A percentile compares a stretch with the other conserved stretches of the same genome.
Evolutionary conservation across 768 basidiomycete genomes (phyloP).

Genomic region (Sarcomyxa edulis): DNA sequence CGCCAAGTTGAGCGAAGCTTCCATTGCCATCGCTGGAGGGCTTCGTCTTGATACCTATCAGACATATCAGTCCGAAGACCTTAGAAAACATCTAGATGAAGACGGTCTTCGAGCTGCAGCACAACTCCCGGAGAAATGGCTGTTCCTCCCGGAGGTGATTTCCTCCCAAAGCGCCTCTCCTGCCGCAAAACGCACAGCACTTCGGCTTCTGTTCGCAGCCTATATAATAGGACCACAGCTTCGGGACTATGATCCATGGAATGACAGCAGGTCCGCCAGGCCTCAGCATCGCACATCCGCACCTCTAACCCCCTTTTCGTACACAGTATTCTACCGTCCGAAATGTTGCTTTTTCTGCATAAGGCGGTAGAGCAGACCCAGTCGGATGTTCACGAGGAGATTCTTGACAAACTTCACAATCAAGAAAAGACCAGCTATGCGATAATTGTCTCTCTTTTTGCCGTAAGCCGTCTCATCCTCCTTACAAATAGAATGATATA

Average conservation of each 20-base stretch:
- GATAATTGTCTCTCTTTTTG: conserved; percentile 37
- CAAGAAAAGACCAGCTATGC: conserved; percentile 28
- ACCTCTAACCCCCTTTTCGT: conserved; percentile 13
- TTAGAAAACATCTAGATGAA: conserved; percentile 38
- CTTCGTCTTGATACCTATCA: conserved; percentile 22
- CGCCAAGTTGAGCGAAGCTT: conserved; percentile 41
- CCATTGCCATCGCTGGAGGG: conserved; percentile 14
- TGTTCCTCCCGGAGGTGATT: conserved; percentile 36
- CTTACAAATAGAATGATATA: no score
- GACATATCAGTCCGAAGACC: conserved; percentile 19
- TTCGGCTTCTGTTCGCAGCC: conserved; percentile 49
- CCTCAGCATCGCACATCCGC: neutral
- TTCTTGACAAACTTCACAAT: conserved; percentile 13
- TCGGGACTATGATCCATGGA: conserved; percentile 17
- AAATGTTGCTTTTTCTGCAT: conserved; percentile 13
- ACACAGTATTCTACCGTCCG: conserved; percentile 14
- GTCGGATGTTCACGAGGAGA: conserved; percentile 8
- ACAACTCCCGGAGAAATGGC: conserved; percentile 72
- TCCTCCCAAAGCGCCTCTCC: conserved; percentile 48
- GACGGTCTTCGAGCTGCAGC: conserved; percentile 53
- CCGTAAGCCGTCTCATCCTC: conserved; percentile 21
- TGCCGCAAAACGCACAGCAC: conserved; percentile 53
- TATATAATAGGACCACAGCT: conserved; percentile 49
- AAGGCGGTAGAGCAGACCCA: conserved; percentile 13
- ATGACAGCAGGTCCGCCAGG: conserved; percentile 10